These are phyloP conservation scores for Cyanodermella asteris DNA, from an alignment of 2,329 filamentous ascomycete genomes.

Conservation along the genomic window DNA sequence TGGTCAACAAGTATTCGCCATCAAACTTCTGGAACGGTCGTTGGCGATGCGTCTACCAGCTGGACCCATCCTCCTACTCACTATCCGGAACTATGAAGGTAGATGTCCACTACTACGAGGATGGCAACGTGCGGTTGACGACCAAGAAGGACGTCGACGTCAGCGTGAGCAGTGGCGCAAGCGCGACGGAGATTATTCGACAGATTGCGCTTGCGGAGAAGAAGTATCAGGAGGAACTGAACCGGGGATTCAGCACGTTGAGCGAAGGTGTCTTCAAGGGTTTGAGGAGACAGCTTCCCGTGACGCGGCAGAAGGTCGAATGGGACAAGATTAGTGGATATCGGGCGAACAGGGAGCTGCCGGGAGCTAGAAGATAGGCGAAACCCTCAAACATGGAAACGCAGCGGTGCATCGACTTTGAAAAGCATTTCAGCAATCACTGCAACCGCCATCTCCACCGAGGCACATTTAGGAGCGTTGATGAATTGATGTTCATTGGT, in stretches of 20 bases:
- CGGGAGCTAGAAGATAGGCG: conserved; percentile 36
- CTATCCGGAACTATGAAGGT: conserved; percentile 70
- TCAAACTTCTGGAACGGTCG: conserved; percentile 57
- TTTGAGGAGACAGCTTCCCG: conserved; percentile 73
- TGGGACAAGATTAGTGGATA: conserved; percentile 98
- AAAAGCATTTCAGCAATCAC: conserved; percentile 6
- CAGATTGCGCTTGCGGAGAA: conserved; percentile 65
- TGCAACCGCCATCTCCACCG: too few relatives aligned
- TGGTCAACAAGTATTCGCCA: conserved; percentile 63
- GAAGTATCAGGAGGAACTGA: conserved; percentile 90
- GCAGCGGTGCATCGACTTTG: conserved; percentile 1
- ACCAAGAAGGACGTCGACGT: conserved; percentile 58
- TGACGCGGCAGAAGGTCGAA: conserved; percentile 96
- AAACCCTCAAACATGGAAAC: too few relatives aligned
- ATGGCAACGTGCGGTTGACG: conserved; percentile 83
- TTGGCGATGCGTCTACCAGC: conserved; percentile 76
- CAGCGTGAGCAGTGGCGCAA: conserved; percentile 37
- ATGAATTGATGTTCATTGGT: too few relatives aligned
- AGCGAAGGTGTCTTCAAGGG: conserved; percentile 93
- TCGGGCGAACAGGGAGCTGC: conserved; percentile 60
- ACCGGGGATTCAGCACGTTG: conserved; percentile 66
- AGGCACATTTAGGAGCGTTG: too few relatives aligned
- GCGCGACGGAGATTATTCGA: conserved; percentile 45
- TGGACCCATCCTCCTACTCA: conserved; percentile 42
- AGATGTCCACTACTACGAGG: conserved; percentile 98